Percentiles rank a stretch among this genome's conserved stretches.
Evolutionary conservation across 1,284 basidiomycete species (phyloP).

Genomic region (Sporisorium exsertum): DNA sequence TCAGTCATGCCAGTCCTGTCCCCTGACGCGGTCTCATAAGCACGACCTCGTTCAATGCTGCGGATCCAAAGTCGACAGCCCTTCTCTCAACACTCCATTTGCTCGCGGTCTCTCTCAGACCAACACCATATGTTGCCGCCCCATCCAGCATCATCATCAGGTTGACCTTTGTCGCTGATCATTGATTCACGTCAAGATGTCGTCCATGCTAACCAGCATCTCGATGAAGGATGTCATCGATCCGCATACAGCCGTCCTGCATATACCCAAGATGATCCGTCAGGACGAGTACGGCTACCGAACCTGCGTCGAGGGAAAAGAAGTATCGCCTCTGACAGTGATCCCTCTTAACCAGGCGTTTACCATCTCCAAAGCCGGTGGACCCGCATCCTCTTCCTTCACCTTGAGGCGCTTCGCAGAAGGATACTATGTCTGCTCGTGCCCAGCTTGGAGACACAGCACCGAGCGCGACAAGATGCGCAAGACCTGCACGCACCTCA

Average conservation of each 20-base stretch:
- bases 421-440: slow-evolving; percentile 72
- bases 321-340: slow-evolving; percentile 28
- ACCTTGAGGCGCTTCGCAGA: slow-evolving; percentile 34
- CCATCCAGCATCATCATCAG: neutral
- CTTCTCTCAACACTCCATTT: neutral
- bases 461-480: slow-evolving; percentile 73
- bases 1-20: neutral
- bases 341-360: slow-evolving; percentile 27
- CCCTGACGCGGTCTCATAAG: neutral
- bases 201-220: slow-evolving; percentile 35
- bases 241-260: slow-evolving; percentile 33
- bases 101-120: neutral
- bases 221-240: slow-evolving; percentile 49
- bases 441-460: slow-evolving; percentile 72
- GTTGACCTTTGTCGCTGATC: neutral
- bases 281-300: slow-evolving; percentile 48
- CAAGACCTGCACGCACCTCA: slow-evolving; percentile 77
- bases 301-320: slow-evolving; percentile 37
- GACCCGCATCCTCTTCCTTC: slow-evolving; percentile 6
- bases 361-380: slow-evolving; percentile 20
- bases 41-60: neutral
- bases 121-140: neutral
- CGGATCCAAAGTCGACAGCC: neutral
- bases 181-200: neutral
- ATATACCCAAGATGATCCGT: slow-evolving; percentile 47